Evolutionary conservation across 495 filamentous ascomycete genomes (phyloP), one percentile per base, ranked within the genome.

Genomic region (Penicillium parvum): DNA sequence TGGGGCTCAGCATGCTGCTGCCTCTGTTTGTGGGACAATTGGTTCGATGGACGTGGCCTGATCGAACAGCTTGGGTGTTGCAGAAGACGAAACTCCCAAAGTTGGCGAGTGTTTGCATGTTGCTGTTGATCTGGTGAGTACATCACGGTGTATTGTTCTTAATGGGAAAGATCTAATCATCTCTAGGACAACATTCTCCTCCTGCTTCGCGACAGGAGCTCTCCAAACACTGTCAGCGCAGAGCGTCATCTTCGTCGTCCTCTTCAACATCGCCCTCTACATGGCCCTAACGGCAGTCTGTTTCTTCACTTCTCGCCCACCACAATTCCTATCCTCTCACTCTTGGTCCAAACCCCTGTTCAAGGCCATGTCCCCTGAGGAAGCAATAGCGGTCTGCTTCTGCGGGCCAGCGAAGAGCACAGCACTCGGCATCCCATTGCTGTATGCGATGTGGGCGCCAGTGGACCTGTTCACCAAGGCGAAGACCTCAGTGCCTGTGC

Each of bases 331-430:
- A 5, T 38, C 25, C 2, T 48, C 47, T 11, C 38, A 44, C 3
- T 16, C 32, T n/a, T 61, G 60, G 52, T 48, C 47, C 1, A 48
- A 55, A 19, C 48, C 43, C 9, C 19, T 66, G 0, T 59, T 77
- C 25, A 61, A 52, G 40, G 62, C 52, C 28, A 66, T 77, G 49
- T 49, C 71, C 0, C 60, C 65, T 2, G 66, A 73, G 35, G 69
- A 76, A 37, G 69, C 75, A 1, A 68, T 78, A 43, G 74, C 74
- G 5, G 68, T 77, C 1, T 79, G 76, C 45, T 78, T 77, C 54
- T 79, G 76, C 43, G 75, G 71, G 1, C 74, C 76, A 1, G 74
- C 76, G 16, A 79, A 79, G 53, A 79, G 74, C 32, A 78, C 74
- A 7, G 72, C 71, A 8, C 53, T 78, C 3, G 76, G 74, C 2